Evolutionary conservation across 2,329 filamentous ascomycete species (phyloP).

Genomic region (Metarhizium humberi): DNA sequence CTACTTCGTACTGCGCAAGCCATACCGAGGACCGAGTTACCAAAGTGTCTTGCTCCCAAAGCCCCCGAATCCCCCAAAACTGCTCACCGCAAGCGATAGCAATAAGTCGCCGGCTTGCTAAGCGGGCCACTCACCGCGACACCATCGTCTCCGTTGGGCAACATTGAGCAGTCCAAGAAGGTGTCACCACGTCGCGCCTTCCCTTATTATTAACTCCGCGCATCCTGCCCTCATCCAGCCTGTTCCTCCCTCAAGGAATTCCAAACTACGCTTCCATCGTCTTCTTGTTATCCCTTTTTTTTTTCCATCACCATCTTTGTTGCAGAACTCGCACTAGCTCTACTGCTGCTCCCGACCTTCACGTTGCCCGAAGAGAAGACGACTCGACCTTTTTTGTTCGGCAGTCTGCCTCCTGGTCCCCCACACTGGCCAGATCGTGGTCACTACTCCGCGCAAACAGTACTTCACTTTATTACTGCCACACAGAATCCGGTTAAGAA

Average conservation of each 20-base stretch:
- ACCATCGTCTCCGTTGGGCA: background rate
- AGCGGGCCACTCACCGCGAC: background rate
- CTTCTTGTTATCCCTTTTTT: background rate
- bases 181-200: conserved; percentile 1
- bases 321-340: background rate
- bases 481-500: background rate
- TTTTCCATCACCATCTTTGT: background rate
- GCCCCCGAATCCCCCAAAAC: background rate
- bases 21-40: background rate
- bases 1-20: background rate
- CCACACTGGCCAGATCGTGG: background rate
- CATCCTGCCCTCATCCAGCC: background rate
- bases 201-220: background rate
- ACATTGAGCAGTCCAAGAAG: background rate
- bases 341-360: background rate
- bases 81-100: background rate
- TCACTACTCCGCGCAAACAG: background rate
- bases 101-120: background rate
- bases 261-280: background rate
- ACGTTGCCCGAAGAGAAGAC: background rate
- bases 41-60: background rate
- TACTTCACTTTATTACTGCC: background rate
- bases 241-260: background rate
- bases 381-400: background rate
- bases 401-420: background rate